Percentiles rank a stretch among this genome's conserved stretches.
phyloP scores from a whole-genome alignment of 116 monocot species.

The Papilionanthe hybrid region DNA sequence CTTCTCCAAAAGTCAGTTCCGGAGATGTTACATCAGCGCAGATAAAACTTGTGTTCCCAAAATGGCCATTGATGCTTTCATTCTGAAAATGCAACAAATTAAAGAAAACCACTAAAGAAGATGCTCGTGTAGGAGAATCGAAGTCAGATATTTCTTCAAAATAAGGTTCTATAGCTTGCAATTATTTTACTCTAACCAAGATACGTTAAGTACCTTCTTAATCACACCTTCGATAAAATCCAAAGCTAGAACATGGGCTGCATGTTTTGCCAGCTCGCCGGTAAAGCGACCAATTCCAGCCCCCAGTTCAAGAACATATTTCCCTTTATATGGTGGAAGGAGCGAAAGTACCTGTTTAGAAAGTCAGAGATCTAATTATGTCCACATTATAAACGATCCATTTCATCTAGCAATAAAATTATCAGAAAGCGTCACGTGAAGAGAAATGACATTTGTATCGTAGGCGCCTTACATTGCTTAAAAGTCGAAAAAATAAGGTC shows the following conservation, averaged over 20 bases:
- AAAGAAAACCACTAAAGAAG: background rate
- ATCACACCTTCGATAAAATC: slow-evolving; percentile 97
- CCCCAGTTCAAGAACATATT: slow-evolving; percentile 83
- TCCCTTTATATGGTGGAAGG: slow-evolving; percentile 74
- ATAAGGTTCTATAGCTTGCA: background rate
- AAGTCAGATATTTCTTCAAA: background rate
- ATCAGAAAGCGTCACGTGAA: background rate
- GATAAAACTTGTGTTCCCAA: slow-evolving; percentile 65
- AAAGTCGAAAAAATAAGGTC: background rate
- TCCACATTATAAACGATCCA: background rate
- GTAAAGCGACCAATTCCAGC: slow-evolving; percentile 99
- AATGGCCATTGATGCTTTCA: slow-evolving; percentile 79
- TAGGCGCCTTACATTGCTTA: background rate
- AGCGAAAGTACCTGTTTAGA: slow-evolving; percentile 70
- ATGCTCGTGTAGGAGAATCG: background rate
- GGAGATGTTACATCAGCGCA: slow-evolving; percentile 96
- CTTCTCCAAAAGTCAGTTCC: slow-evolving; percentile 60
- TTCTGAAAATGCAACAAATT: slow-evolving; percentile 47
- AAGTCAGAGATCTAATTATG: background rate
- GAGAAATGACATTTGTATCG: background rate
- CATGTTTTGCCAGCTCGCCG: slow-evolving; percentile 88
- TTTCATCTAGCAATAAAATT: background rate
- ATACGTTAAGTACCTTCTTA: slow-evolving; percentile 55
- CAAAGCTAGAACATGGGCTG: slow-evolving; percentile 74
- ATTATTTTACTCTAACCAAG: background rate